A percentile compares a stretch with the other conserved stretches of the same genome.
Evolutionary conservation across 2,329 filamentous ascomycete species (phyloP).

Genomic region (Ophiostoma montium): DNA sequence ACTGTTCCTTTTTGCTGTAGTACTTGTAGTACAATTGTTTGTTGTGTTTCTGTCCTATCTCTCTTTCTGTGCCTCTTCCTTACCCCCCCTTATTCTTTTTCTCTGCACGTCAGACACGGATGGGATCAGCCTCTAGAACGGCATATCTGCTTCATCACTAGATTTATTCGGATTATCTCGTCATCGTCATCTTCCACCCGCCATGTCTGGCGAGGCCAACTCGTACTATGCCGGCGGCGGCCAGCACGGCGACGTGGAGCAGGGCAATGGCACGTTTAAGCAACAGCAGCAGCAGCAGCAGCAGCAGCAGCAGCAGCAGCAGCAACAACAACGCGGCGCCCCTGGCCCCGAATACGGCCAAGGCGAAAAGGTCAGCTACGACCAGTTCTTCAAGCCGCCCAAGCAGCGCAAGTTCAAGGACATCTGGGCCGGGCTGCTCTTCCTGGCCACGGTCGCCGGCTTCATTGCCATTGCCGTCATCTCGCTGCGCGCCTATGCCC

Average conservation of each 20-base stretch:
- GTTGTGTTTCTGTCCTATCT: too few species aligned
- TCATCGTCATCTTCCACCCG: neutral
- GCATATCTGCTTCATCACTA: neutral
- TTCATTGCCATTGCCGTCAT: constrained; percentile 12
- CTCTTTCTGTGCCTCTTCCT: too few species aligned
- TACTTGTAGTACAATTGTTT: too few species aligned
- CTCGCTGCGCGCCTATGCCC: constrained; percentile 16
- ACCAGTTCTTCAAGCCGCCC: constrained; percentile 69
- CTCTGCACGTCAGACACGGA: too few species aligned
- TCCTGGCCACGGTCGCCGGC: constrained; percentile 16
- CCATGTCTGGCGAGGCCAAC: constrained; percentile 9
- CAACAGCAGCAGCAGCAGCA: neutral
- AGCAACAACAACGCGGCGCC: neutral
- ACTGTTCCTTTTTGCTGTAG: too few species aligned
- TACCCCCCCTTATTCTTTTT: too few species aligned
- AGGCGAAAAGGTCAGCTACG: constrained; percentile 34
- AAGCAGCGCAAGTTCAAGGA: constrained; percentile 75
- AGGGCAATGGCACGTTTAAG: neutral
- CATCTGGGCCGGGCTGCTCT: constrained; percentile 69
- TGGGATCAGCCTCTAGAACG: neutral
- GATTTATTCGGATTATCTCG: neutral
- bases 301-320: neutral
- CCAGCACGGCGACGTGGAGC: constrained; percentile 2
- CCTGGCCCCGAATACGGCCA: neutral
- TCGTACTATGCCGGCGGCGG: constrained; percentile 6